Evolutionary conservation across 176 grass and related monocot species (phyloP), one percentile per base, ranked within the genome.

Genomic region (Oryza meridionalis): DNA sequence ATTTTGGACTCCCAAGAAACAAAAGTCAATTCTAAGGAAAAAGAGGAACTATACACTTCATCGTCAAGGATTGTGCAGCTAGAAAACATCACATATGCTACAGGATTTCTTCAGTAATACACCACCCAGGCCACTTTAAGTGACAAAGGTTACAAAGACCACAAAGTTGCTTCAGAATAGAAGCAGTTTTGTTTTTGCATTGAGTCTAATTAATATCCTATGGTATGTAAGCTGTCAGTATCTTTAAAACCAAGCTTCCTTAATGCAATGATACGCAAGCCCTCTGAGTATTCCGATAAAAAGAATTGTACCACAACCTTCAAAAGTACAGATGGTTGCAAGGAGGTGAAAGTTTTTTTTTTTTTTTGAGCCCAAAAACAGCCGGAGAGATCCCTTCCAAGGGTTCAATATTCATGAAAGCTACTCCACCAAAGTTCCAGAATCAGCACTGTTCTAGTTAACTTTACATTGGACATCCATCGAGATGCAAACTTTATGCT

Each of bases 1-100:
- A 21, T 59, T 88, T 46, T 49, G 26, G 75, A 24, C 47, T 50
- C 67, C n/a, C 64, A 22, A 83, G 14, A 66, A 82, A 51, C 42
- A 19, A 21, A 72, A 51, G n/a, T 65, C 22, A 65, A 53, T 53
- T 67, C 11, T 3, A 66, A 75, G 33, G 24, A 42, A 78, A 50
- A 63, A 37, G 1, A 29, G 14, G 38, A 81, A 74, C 22, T 33
- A 31, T 15, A 81, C 32, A 68, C 22, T 80, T 83, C 37, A 68
- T 79, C 50, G 9, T 11, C 14, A 84, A 69, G 62, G 35, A 51
- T 73, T 38, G 21, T 27, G 53, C 49, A 69, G 64, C 14, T 0
- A 10, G 8, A 43, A 43, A 43, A 43, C 9, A 11, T 10, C 50
- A n/a, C 21, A 62, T 7, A 62, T 7, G 55, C 55, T 61, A 61